Base-by-base conservation (phyloP, 306 rosid genomes). In the Rubus parviflorus region DNA sequence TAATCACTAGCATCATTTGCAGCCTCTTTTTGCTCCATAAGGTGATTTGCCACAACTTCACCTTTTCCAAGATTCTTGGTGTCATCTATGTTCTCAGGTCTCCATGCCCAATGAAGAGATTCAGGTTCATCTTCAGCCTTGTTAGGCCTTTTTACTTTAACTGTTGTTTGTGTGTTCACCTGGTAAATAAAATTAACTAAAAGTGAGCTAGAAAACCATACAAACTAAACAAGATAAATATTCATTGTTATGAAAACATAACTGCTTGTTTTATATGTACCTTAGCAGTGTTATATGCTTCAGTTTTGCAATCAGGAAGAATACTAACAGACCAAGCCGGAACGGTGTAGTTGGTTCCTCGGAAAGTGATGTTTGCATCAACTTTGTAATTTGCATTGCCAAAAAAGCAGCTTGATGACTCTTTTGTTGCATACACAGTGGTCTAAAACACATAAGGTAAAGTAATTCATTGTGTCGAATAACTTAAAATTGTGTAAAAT, bases 321-420 rank as follows among this genome's bases (percentile, higher is more conserved):
- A 89, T 76, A 42, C 80, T 82, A 23, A 89, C 91, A 60, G 91
- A 89, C 90, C 94, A 89, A 11, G 94, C 89, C 4, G 94, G 94
- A 62, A 87, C 76, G 2, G 22, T 5, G 25, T 70, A 80, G 8
- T 47, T 49, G 0, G 60, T 84, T 58, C 83, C 91, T 63, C 43
- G 72, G 40, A 77, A 85, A 37, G 58, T 85, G 25, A 89, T 19
- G 11, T 82, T 75, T 42, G 86, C 85, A 68, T 89, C 91, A 8
- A 70, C 11, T 40, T 79, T 78, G 3, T 53, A 58, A 61, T 89
- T 85, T n/a, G 35, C 38, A 40, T 85, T 89, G 77, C 88, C 79
- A n/a, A 89, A 62, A 68, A 87, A 89, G 75, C 88, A 86, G 17
- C 86, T 76, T 35, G 84, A 70, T 66, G 91, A 74, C 35, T 79